Conservation (phyloP, 768 basidiomycete genomes). For the Tylopilus vinaceipallidus region DNA sequence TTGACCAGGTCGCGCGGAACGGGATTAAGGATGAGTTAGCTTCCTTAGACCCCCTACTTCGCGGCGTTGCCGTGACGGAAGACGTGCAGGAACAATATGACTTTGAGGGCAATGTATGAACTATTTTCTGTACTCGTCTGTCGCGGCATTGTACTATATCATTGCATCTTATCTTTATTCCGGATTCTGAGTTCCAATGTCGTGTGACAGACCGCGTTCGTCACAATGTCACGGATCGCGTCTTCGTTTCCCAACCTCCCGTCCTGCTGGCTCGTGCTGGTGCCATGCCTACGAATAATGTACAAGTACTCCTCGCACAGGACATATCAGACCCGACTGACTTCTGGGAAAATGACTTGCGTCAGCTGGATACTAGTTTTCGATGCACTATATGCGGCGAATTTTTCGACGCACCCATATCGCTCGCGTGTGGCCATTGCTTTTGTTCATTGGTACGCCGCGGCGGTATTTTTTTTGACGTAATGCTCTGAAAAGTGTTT, state of each 20-base stretch:
- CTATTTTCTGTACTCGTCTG: constrained; percentile 6
- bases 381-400: constrained; percentile 79
- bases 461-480: neutral
- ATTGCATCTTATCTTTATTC: constrained; percentile 9
- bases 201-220: constrained; percentile 23
- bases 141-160: constrained; percentile 25
- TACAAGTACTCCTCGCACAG: constrained; percentile 31
- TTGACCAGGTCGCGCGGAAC: constrained; percentile 78
- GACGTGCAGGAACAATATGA: constrained; percentile 42
- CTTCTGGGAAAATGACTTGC: constrained; percentile 61
- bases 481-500: constrained; percentile 5
- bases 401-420: constrained; percentile 69
- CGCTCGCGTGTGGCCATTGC: constrained; percentile 73
- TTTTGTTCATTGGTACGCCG: constrained; percentile 72
- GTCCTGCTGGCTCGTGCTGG: neutral
- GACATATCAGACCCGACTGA: constrained; percentile 65
- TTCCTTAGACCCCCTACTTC: constrained; percentile 74
- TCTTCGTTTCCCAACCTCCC: neutral
- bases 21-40: constrained; percentile 82
- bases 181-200: neutral
- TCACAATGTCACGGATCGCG: constrained; percentile 26
- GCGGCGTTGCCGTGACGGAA: constrained; percentile 48
- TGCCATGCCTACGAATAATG: constrained; percentile 29
- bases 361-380: constrained; percentile 59
- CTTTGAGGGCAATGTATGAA: constrained; percentile 39